Evolutionary conservation across 2,329 filamentous ascomycete species (phyloP).

Genomic region (Neonectria coccinea): DNA sequence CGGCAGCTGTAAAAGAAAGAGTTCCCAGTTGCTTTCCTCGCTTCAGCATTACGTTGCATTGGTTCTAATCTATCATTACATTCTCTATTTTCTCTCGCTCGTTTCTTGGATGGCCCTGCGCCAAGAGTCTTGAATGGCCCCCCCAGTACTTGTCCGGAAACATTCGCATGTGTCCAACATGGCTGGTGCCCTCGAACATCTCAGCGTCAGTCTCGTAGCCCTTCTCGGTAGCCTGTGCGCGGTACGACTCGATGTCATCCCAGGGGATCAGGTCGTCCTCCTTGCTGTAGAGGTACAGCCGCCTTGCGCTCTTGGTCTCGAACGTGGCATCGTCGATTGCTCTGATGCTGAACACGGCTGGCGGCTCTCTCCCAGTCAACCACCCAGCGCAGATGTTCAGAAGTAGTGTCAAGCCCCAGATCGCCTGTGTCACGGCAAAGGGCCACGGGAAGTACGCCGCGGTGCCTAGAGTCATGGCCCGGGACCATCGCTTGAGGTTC

Average conservation of each 20-base stretch:
- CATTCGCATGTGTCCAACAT: conserved; percentile 71
- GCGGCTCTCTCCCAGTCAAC: conserved; percentile 54
- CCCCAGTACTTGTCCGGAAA: conserved; percentile 70
- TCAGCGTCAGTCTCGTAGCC: conserved; percentile 64
- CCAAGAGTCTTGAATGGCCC: conserved; percentile 51
- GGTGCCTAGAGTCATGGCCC: conserved; percentile 64
- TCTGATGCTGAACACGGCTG: conserved; percentile 54
- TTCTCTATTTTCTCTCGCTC: conserved; percentile 20
- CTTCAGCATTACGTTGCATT: neutral
- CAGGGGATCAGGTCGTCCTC: conserved; percentile 67
- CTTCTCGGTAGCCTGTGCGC: conserved; percentile 57
- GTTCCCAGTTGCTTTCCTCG: neutral
- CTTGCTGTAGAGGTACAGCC: conserved; percentile 70
- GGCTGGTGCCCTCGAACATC: conserved; percentile 67
- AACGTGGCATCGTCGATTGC: conserved; percentile 53
- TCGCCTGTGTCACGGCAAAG: conserved; percentile 57
- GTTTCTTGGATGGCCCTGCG: conserved; percentile 4
- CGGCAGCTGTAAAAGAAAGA: neutral
- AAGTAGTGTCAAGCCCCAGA: conserved; percentile 60
- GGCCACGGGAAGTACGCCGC: conserved; percentile 62
- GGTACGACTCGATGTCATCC: conserved; percentile 67
- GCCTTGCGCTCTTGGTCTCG: conserved; percentile 53
- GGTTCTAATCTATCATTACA: conserved; percentile 2
- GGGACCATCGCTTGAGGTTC: conserved; percentile 63
- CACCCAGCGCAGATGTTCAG: conserved; percentile 51